phyloP scores from a whole-genome alignment of 345 rosid species.

The Diplotaxis tenuifolia region DNA sequence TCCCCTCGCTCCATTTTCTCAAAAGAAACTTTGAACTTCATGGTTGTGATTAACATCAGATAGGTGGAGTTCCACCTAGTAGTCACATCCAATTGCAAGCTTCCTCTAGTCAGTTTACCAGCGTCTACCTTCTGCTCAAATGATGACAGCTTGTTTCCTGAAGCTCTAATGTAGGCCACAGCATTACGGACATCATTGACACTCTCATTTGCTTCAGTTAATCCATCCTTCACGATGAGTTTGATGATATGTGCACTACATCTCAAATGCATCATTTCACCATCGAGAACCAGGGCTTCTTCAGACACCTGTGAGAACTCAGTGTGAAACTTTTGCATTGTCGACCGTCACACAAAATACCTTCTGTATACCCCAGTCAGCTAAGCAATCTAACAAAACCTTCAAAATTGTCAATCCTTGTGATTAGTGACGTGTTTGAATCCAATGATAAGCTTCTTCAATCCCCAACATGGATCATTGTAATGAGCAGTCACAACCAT shows the following conservation, averaged over 20 bases:
- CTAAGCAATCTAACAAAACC: not conserved
- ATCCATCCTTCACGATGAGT: not conserved
- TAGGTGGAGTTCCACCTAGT: not conserved
- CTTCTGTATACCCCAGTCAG: not conserved
- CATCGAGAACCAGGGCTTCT: not conserved
- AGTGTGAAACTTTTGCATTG: not conserved
- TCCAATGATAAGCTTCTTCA: not conserved
- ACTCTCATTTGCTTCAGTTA: not conserved
- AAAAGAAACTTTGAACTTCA: not conserved
- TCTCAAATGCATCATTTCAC: not conserved
- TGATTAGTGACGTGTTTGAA: not conserved
- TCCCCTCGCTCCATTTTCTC: not conserved
- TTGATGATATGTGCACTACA: not conserved
- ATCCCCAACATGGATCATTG: not conserved
- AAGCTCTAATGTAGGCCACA: not conserved
- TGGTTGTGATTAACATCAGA: not conserved
- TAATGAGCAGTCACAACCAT: not conserved
- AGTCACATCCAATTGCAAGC: not conserved
- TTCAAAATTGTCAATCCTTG: not conserved
- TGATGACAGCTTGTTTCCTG: not conserved
- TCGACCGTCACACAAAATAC: not conserved
- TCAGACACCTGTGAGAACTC: not conserved
- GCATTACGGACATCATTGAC: not conserved
- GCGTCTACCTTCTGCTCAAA: not conserved
- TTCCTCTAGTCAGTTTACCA: not conserved